Evolutionary conservation across 495 filamentous ascomycete species (phyloP), one percentile per base, ranked within the genome.

Genomic region (Penicillium coprophilum): DNA sequence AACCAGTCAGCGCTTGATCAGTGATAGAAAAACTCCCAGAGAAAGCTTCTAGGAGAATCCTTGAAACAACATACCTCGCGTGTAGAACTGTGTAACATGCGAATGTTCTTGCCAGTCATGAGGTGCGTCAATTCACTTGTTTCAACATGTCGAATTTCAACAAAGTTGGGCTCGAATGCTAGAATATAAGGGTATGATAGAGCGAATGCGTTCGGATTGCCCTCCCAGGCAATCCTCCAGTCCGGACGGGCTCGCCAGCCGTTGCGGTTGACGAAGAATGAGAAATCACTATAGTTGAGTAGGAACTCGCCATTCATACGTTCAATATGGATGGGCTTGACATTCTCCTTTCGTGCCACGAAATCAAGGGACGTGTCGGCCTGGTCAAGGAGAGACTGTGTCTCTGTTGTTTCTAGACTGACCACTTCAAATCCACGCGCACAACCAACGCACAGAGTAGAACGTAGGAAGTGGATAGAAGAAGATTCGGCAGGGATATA

Each of bases 281-380:
- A 95, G 70, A 96, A 97, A 63, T 99, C 95, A 20, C 89, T 91
- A 72, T 99, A 99, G 71, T 96, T 97, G 51, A 99, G 83, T 40
- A 99, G 80, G 81, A 99, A 99, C 69, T 97, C 95, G 59, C 91
- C 91, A 60, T 93, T 91, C 64, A 97, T 85, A 19, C 95, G 87
- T 69, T 97, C 96, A 66, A 99, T 97, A 63, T 96, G 91, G 57
- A 99, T 94, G n/a, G 95, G 93, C 67, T 91, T 89, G 58, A 94
- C 87, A 62, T 88, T 90, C 68, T 98, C 94, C 64, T 93, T 92
- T 36, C 90, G 85, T 40, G 90, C 86, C 31, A 97, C 93, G 62
- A 99, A 96, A 69, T 99, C 95, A 51, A 99, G 84, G 27, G 92
- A 96, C 2, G 95, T 99, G 72, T 99, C 95, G 53, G 95, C 95